A percentile compares a stretch with the other conserved stretches of the same genome.
Evolutionary conservation across 352 stramenopile species (phyloP).

Genomic region (Globisporangium echinulatum): DNA sequence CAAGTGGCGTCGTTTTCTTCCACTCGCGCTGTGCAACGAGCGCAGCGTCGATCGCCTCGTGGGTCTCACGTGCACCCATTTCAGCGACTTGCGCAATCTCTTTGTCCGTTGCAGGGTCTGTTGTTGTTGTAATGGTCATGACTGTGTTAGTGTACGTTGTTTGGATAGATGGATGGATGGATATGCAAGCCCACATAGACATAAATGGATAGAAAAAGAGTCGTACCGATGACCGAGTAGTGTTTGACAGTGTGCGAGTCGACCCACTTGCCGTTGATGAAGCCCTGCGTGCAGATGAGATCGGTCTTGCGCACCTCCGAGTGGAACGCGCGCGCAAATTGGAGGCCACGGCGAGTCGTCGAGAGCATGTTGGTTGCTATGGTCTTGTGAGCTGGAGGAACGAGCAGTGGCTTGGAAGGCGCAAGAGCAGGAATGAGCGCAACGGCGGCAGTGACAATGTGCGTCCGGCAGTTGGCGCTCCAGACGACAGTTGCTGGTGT

Average conservation of each 20-base stretch:
- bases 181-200: not conserved
- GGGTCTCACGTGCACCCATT: slow-evolving; percentile 61
- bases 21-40: slow-evolving; percentile 57
- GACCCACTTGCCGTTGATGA: slow-evolving; percentile 77
- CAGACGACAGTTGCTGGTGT: no score
- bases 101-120: slow-evolving; percentile 73
- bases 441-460: not conserved
- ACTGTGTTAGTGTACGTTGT: no score
- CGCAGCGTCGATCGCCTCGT: slow-evolving; percentile 68
- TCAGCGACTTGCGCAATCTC: slow-evolving; percentile 63
- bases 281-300: slow-evolving; percentile 67
- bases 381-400: not conserved
- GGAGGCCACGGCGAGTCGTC: slow-evolving; percentile 6
- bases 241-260: slow-evolving; percentile 43
- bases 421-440: slow-evolving; percentile 25
- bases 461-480: not conserved
- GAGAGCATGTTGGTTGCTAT: slow-evolving; percentile 6
- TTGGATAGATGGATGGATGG: not conserved
- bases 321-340: slow-evolving; percentile 27
- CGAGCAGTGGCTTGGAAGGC: not conserved
- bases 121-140: not conserved
- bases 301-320: slow-evolving; percentile 50
- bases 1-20: slow-evolving; percentile 59
- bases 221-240: slow-evolving; percentile 57
- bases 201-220: not conserved